A percentile compares a stretch with the other conserved stretches of the same genome.
These are phyloP conservation scores for Immersiporthe knoxdaviesiana DNA, from an alignment of 2,329 filamentous ascomycete species.

Conservation along the genomic window DNA sequence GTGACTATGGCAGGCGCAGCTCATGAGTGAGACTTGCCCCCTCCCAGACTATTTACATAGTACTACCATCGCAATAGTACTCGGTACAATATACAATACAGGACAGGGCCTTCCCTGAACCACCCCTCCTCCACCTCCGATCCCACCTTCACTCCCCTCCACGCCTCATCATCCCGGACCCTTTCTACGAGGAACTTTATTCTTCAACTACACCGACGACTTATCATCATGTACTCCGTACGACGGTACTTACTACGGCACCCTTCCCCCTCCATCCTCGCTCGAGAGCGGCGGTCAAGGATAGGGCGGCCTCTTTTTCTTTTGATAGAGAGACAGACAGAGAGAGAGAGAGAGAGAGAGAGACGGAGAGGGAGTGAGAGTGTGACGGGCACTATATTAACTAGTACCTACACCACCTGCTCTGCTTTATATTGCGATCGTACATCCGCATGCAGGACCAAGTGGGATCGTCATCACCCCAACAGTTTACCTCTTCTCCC, in stretches of 20 bases:
- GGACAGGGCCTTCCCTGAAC: not conserved
- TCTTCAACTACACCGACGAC: not conserved
- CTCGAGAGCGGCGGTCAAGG: not conserved
- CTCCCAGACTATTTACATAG: not conserved
- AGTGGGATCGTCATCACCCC: not conserved
- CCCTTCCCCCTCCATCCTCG: not conserved
- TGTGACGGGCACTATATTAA: not conserved
- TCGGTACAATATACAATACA: not conserved
- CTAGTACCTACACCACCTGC: not conserved
- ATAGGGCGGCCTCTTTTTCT: not conserved
- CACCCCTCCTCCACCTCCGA: not conserved
- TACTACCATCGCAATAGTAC: not conserved
- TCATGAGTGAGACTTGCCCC: too few species aligned
- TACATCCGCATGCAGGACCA: not conserved
- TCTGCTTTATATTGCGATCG: not conserved
- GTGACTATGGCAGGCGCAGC: not conserved
- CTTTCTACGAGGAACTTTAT: not conserved
- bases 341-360: too few species aligned
- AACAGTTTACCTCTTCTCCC: not conserved
- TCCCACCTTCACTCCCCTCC: not conserved
- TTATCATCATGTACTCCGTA: not conserved
- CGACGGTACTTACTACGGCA: not conserved
- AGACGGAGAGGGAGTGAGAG: too few species aligned
- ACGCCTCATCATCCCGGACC: not conserved
- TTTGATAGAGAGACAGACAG: too few species aligned